A percentile compares a stretch with the other conserved stretches of the same genome.
Conservation (phyloP, 371 early-diverging fungal species). For the Capillidium heterosporum region DNA sequence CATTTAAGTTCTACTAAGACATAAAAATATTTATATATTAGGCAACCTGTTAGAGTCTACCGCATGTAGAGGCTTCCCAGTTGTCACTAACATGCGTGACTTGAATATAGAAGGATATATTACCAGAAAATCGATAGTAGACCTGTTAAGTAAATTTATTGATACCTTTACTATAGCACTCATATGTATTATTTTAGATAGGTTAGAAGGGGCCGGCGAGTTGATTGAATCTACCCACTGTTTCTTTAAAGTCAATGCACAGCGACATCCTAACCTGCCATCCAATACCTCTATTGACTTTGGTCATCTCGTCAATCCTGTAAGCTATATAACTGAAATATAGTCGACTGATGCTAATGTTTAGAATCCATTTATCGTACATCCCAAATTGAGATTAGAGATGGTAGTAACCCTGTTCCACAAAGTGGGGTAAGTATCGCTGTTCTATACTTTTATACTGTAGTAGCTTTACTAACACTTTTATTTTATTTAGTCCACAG, state of each 20-base stretch:
- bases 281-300: conserved; percentile 42
- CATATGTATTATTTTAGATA: neutral
- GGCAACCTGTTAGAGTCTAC: conserved; percentile 27
- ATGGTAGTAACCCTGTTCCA: conserved; percentile 81
- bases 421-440: conserved; percentile 54
- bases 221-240: conserved; percentile 28
- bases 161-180: neutral
- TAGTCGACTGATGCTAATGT: neutral
- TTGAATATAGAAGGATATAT: conserved; percentile 67
- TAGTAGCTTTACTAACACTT: neutral
- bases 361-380: conserved; percentile 66
- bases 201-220: conserved; percentile 27
- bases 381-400: conserved; percentile 62
- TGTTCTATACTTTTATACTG: too few species aligned
- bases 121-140: conserved; percentile 48
- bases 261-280: neutral
- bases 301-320: conserved; percentile 53
- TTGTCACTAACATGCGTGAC: conserved; percentile 45
- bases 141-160: conserved; percentile 29
- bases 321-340: conserved; percentile 6
- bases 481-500: conserved; percentile 29
- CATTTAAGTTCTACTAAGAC: neutral
- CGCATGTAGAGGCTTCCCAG: conserved; percentile 62
- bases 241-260: conserved; percentile 19
- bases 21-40: conserved; percentile 5